phyloP scores from a whole-genome alignment of 2,329 filamentous ascomycete species.

The Aureobasidium vineae region DNA sequence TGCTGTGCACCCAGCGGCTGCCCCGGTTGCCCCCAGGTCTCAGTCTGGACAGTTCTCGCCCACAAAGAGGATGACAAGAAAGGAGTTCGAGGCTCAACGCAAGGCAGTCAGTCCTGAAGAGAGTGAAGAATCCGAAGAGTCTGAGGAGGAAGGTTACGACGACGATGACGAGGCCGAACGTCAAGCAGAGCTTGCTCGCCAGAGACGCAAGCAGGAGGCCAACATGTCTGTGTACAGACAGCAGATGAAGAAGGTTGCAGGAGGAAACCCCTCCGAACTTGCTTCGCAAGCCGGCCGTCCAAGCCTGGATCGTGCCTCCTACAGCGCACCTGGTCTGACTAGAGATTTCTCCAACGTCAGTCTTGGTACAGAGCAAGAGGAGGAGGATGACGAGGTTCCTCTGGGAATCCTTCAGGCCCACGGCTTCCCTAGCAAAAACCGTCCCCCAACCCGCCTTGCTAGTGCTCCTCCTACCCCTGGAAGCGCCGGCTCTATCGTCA shows the following conservation, averaged over 20 bases:
- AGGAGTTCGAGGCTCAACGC: conserved; percentile 67
- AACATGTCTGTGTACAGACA: conserved; percentile 87
- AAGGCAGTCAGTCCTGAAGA: conserved; percentile 34
- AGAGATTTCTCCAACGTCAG: conserved; percentile 19
- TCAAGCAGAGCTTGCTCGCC: conserved; percentile 67
- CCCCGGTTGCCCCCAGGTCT: not conserved
- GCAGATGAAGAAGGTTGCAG: conserved; percentile 95
- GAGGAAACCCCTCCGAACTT: conserved; percentile 46
- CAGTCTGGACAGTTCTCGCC: conserved; percentile 21
- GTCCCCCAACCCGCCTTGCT: conserved; percentile 67
- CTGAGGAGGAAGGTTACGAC: conserved; percentile 60
- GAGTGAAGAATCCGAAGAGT: conserved; percentile 56
- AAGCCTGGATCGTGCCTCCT: conserved; percentile 53
- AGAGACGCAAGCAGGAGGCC: conserved; percentile 83
- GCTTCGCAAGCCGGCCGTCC: conserved; percentile 48
- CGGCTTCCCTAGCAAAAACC: conserved; percentile 76
- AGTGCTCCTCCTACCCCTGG: conserved; percentile 53
- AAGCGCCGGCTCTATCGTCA: conserved; percentile 45
- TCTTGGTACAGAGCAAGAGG: conserved; percentile 48
- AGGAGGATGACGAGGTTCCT: conserved; percentile 85
- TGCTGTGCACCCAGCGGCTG: conserved; percentile 32
- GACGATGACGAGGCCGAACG: conserved; percentile 78
- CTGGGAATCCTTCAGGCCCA: conserved; percentile 84
- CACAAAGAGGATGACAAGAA: conserved; percentile 81
- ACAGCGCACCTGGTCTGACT: conserved; percentile 24